Base-by-base conservation (phyloP, 148 eudicot genomes). In the Pharnaceum exiguum region DNA sequence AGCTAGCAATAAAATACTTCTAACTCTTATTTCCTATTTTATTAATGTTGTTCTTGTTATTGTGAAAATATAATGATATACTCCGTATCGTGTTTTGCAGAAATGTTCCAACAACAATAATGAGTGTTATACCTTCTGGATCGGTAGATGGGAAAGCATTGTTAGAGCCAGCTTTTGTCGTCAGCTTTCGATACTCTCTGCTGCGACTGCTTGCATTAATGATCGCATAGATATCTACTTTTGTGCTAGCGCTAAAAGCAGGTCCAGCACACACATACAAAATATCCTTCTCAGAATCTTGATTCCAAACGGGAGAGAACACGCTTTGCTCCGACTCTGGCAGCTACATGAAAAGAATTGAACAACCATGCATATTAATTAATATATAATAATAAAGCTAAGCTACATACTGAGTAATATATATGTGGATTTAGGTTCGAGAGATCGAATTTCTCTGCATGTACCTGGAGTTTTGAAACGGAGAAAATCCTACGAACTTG, bases 261-360 rank as follows among this genome's bases (percentile, higher is more conserved):
- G 43, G 59, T 39, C 59, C 59, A 43, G 23, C 23, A 30, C 45
- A 55, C 24, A 36, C 21, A 15, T 55, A 55, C 3, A 55, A 18
- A 11, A 35, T 39, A 37, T 55, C 59, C 29, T 18, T 22, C 3
- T 36, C 38, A 0, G 56, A 7, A 31, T 51, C 26, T 55, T 55
- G 43, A 12, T 26, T 39, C 26, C 40, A 55, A 13, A 22, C 31
- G 0, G 59, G 59, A 0, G 27, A 55, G 30, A 37, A 55, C 24
- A 36, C 43, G 1, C 13, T 60, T 6, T 60, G 16, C 0, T 7
- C 53, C 16, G 21, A 2, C 19, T n/a, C n/a, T n/a, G n/a, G n/a
- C n/a, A 32, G 1, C 64, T 10, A 5, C 26, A 31, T 5, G 30
- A 46, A 29, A 23, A 2, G 9, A 10, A 28, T n/a, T n/a, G n/a